A percentile compares a stretch with the other conserved stretches of the same genome.
These are phyloP conservation scores for Apophysomyces elegans DNA, from an alignment of 371 early-diverging fungal species.

Conservation along the genomic window DNA sequence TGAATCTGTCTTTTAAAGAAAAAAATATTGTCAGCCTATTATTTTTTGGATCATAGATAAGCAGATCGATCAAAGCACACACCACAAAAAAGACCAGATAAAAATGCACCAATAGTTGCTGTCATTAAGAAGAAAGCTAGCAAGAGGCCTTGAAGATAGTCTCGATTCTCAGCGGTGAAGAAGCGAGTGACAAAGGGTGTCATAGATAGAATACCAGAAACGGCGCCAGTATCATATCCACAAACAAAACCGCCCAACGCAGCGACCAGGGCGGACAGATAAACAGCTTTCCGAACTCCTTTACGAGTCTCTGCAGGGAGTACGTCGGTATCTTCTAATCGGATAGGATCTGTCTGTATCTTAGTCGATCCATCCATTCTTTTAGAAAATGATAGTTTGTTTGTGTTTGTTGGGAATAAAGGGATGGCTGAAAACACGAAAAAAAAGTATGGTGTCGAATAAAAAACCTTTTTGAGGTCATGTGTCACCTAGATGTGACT, in stretches of 20 bases:
- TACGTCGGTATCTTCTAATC: neutral
- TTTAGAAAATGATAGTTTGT: neutral
- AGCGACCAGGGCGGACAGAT: slow-evolving; percentile 30
- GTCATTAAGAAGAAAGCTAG: slow-evolving; percentile 49
- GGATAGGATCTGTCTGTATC: slow-evolving; percentile 1
- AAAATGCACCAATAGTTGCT: slow-evolving; percentile 49
- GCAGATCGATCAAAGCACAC: neutral
- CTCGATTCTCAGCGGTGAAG: slow-evolving; percentile 21
- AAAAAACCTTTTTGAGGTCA: neutral
- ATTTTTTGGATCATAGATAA: no score
- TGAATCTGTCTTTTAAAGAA: slow-evolving; percentile 34
- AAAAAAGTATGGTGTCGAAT: neutral
- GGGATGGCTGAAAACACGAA: slow-evolving; percentile 3
- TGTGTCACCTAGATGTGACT: slow-evolving; percentile 6
- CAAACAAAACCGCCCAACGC: slow-evolving; percentile 38
- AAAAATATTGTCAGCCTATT: neutral
- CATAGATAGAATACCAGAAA: slow-evolving; percentile 35
- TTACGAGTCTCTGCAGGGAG: neutral
- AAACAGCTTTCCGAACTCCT: slow-evolving; percentile 31
- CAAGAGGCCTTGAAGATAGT: slow-evolving; percentile 30
- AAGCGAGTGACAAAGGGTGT: slow-evolving; percentile 17
- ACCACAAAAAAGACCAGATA: slow-evolving; percentile 50
- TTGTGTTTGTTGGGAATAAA: neutral
- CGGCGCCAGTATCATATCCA: slow-evolving; percentile 48
- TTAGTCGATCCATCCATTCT: slow-evolving; percentile 4